Percentiles rank a stretch among this genome's conserved stretches.
Conservation (phyloP, 345 rosid genomes). For the Reutealis trisperma region DNA sequence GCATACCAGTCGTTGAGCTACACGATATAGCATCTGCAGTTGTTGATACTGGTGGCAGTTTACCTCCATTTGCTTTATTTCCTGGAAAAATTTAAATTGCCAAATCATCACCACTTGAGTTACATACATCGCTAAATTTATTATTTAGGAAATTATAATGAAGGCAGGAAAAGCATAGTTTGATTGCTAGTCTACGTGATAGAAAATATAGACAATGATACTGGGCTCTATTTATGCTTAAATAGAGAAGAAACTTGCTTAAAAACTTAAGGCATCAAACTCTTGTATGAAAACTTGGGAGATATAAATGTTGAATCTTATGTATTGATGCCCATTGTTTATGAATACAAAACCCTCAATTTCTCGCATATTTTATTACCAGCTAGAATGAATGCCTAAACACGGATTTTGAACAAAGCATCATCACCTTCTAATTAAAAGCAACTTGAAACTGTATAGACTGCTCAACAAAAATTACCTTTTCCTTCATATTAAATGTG, state of each 20-base stretch:
- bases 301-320: not conserved
- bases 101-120: not conserved
- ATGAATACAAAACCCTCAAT: too few species aligned
- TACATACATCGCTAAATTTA: not conserved
- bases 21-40: constrained; percentile 47
- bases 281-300: not conserved
- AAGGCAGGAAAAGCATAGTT: not conserved
- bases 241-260: not conserved
- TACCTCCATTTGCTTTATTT: constrained; percentile 60
- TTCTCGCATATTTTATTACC: not conserved
- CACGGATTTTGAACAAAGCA: not conserved
- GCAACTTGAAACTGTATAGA: not conserved
- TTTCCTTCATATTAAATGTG: constrained; percentile 61
- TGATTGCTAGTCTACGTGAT: not conserved
- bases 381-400: not conserved
- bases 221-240: not conserved
- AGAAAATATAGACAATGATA: not conserved
- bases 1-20: constrained; percentile 71
- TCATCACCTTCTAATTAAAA: not conserved
- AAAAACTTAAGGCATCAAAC: not conserved
- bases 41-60: constrained; percentile 53
- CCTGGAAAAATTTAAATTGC: constrained; percentile 38
- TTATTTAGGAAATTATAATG: not conserved
- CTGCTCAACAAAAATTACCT: constrained; percentile 38
- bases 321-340: not conserved